Conservation (phyloP, 2,329 filamentous ascomycete species). For the Aspergillus ibericus region DNA sequence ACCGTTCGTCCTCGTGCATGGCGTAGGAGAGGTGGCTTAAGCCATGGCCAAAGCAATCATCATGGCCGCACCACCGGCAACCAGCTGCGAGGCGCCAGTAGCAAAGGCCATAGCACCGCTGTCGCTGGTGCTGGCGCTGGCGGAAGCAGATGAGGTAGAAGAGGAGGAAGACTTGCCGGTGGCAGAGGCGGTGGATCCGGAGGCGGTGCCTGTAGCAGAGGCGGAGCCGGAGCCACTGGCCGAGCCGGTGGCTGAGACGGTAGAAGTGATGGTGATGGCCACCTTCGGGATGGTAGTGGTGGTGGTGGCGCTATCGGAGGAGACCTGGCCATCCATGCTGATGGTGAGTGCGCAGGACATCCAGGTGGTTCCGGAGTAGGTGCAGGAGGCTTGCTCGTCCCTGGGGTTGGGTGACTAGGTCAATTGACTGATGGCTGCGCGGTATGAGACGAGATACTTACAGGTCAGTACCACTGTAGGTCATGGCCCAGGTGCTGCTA, state of each 20-base stretch:
- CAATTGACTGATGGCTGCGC: neutral
- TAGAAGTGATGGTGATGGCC: slow-evolving; percentile 26
- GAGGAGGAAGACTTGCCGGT: neutral
- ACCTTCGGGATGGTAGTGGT: neutral
- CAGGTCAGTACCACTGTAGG: neutral
- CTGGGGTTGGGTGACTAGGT: neutral
- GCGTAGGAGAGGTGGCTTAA: slow-evolving; percentile 9
- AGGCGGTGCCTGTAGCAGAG: slow-evolving; percentile 12
- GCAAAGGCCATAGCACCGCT: slow-evolving; percentile 26
- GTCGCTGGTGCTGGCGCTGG: slow-evolving; percentile 15
- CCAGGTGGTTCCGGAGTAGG: slow-evolving; percentile 25
- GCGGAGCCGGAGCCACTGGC: slow-evolving; percentile 14
- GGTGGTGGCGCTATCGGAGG: slow-evolving; percentile 18
- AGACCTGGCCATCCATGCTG: neutral
- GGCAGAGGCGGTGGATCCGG: slow-evolving; percentile 9
- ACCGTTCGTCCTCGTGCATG: no score
- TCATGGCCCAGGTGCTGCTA: neutral
- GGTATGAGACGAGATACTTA: neutral
- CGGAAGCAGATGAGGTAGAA: slow-evolving; percentile 1
- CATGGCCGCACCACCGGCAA: slow-evolving; percentile 28
- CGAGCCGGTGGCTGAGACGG: slow-evolving; percentile 8
- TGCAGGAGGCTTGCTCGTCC: slow-evolving; percentile 16
- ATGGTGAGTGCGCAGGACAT: slow-evolving; percentile 23
- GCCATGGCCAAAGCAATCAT: slow-evolving; percentile 28
- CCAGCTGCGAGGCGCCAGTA: slow-evolving; percentile 23